Base-by-base conservation (phyloP, 192 early-diverging fungal species). In the Coemansia sp. region DNA sequence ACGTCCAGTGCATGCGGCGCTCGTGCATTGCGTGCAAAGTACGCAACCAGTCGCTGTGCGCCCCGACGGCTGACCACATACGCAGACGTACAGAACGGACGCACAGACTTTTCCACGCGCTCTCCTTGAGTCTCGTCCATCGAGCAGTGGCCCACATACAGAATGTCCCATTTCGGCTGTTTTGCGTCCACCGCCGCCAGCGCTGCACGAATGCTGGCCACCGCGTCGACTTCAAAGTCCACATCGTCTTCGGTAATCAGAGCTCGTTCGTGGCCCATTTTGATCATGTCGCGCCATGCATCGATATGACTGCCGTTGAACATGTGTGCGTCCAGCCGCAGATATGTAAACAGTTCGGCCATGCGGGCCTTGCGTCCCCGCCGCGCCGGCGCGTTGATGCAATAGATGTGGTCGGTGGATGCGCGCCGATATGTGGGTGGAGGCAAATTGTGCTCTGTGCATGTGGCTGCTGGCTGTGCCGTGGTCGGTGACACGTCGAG, bases 161-260 rank as follows among this genome's bases (percentile, higher is more conserved):
- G 49, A 17, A 81, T 73, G 32, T 81, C 79, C 83, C 83, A 84
- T 39, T 60, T 24, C 0, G 55, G n/a, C 4, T 1, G 17, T 1
- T 72, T 45, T 3, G 29, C 32, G 19, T 62, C 47, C 12, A 76
- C 41, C 3, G 55, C 14, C 0, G 48, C 51, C 15, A 81, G 38
- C 0, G 76, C 64, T n/a, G 53, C 62, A 12, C 23, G 49, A 15
- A 79, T 70, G 4, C 51, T 58, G 0, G 57, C 39, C 0, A 70
- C 51, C 0, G 72, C 58, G 64, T 67, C 64, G 9, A 78, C 14
- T 37, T 81, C 78, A 62, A 84, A 79, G 54, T 84, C 79, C 3
- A 84, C 45, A 52, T 84, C 75, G 49, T 84, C 83, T 24, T 84
- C 83, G 19, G 82, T 14, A 4, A 84, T 58, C 9, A 84, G 60